phyloP scores from a whole-genome alignment of 1,284 basidiomycete genomes.

The Veloporphyrellus conicus region DNA sequence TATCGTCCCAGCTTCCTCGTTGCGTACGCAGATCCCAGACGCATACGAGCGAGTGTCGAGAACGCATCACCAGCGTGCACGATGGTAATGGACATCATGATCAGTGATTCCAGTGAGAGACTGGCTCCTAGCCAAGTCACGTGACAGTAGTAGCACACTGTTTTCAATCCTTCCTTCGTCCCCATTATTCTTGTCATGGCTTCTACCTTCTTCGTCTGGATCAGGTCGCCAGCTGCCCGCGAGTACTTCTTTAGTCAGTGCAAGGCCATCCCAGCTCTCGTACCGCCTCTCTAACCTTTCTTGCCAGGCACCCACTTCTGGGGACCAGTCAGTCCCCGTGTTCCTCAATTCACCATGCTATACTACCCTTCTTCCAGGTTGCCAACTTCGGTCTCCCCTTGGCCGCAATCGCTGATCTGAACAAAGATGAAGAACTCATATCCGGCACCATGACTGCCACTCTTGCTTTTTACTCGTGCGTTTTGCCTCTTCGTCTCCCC shows the following conservation, averaged over 20 bases:
- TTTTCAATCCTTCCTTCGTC: neutral
- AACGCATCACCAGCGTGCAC: neutral
- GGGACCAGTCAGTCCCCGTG: slow-evolving; percentile 71
- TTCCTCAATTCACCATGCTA: slow-evolving; percentile 9
- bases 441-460: slow-evolving; percentile 94
- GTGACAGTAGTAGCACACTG: slow-evolving; percentile 8
- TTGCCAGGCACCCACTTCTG: slow-evolving; percentile 87
- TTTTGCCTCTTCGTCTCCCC: slow-evolving; percentile 23
- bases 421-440: slow-evolving; percentile 92
- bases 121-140: too few relatives aligned
- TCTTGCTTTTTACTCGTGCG: slow-evolving; percentile 86
- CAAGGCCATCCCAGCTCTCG: neutral
- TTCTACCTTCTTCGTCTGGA: slow-evolving; percentile 79
- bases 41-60: neutral
- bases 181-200: slow-evolving; percentile 49
- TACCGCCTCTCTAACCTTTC: slow-evolving; percentile 9
- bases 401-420: slow-evolving; percentile 84
- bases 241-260: slow-evolving; percentile 91
- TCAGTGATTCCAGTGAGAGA: too few relatives aligned
- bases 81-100: neutral
- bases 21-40: neutral
- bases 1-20: neutral
- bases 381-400: slow-evolving; percentile 97
- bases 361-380: slow-evolving; percentile 49
- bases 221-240: slow-evolving; percentile 82